Conservation (phyloP, 2,329 filamentous ascomycete species). For the Didymella pomorum region DNA sequence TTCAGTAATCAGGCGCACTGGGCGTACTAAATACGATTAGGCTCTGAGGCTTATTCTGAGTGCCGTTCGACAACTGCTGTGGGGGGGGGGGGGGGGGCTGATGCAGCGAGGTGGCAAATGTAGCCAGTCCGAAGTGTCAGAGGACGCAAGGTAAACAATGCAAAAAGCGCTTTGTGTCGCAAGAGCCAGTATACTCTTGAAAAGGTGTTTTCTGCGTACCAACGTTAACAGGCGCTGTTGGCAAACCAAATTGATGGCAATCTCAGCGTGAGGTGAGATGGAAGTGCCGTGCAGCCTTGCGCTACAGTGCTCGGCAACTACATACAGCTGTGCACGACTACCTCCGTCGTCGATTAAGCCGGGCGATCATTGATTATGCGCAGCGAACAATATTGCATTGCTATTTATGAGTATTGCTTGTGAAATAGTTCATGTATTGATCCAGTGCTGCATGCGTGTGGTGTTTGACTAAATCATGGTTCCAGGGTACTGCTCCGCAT, state of each 20-base stretch:
- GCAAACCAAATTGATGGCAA: neutral
- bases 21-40: neutral
- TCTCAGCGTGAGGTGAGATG: constrained; percentile 4
- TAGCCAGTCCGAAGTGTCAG: neutral
- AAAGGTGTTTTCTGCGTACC: too few relatives aligned
- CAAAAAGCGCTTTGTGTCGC: neutral
- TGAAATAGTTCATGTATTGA: neutral
- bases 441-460: constrained; percentile 5
- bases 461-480: constrained; percentile 3
- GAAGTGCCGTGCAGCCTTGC: constrained; percentile 15
- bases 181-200: neutral
- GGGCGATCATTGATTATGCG: neutral
- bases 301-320: constrained; percentile 11
- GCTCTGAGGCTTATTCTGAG: neutral
- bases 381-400: neutral
- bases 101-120: constrained; percentile 9
- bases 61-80: neutral
- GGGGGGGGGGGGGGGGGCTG: neutral
- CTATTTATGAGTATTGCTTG: neutral
- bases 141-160: neutral
- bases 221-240: neutral
- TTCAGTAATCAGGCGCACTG: neutral
- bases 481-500: constrained; percentile 22
- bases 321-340: constrained; percentile 6
- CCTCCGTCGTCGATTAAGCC: neutral